Conservation (phyloP, 2,329 filamentous ascomycete species). For the Didymella arachidicola region DNA sequence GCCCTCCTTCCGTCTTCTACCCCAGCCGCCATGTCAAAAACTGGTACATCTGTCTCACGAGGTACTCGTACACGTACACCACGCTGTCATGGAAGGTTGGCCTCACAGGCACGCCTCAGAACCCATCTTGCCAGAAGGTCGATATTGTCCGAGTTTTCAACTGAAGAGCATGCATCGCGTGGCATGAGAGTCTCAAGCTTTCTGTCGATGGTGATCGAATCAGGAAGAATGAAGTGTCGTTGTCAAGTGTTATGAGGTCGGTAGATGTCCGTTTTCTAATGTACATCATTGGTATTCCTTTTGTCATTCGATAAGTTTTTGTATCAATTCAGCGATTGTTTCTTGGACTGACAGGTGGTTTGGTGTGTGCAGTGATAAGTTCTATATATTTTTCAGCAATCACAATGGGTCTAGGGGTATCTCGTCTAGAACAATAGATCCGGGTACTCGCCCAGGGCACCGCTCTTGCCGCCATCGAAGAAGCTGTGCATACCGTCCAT, state of each 20-base stretch:
- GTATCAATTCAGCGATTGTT: background rate
- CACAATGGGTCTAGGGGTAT: constrained; percentile 8
- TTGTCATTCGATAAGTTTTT: background rate
- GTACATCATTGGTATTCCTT: background rate
- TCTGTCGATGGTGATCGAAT: background rate
- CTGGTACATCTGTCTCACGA: constrained; percentile 56
- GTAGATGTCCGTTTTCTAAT: background rate
- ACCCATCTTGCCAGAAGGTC: constrained; percentile 55
- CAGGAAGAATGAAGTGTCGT: background rate
- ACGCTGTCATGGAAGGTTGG: constrained; percentile 55
- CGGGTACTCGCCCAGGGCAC: constrained; percentile 54
- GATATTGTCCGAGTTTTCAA: constrained; percentile 46
- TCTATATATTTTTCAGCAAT: background rate
- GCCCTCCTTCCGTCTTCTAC: constrained; percentile 30
- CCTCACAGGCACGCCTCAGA: constrained; percentile 46
- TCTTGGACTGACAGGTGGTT: background rate
- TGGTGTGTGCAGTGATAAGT: background rate
- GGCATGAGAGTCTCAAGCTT: too few relatives aligned
- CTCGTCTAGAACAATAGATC: constrained; percentile 44
- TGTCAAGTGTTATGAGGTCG: background rate
- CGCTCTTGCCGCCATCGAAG: constrained; percentile 55
- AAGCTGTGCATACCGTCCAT: constrained; percentile 63
- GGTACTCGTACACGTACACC: constrained; percentile 48
- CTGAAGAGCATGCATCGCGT: constrained; percentile 3
- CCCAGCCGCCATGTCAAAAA: constrained; percentile 37